phyloP scores from a whole-genome alignment of 176 grass and related monocot genomes.

The Cenchrus americanus region DNA sequence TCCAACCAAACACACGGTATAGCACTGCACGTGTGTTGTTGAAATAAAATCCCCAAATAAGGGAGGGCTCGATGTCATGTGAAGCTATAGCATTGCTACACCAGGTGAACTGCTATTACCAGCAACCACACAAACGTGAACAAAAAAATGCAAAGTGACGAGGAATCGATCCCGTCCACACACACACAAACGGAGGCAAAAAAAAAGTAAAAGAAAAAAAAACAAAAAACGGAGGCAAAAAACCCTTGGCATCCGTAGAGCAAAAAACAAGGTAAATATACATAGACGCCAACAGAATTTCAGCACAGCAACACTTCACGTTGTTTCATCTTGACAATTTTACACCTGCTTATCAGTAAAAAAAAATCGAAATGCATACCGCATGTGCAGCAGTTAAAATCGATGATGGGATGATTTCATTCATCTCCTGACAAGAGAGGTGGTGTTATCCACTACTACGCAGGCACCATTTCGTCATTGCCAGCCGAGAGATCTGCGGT shows the following conservation, averaged over 20 bases:
- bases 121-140: no score
- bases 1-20: no score
- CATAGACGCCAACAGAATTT: neutral
- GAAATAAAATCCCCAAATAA: no score
- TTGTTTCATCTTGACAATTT: neutral
- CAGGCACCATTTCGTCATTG: neutral
- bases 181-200: no score
- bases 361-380: neutral
- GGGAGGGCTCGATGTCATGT: no score
- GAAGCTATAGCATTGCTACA: no score
- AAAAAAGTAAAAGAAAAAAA: no score
- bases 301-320: conserved; percentile 4
- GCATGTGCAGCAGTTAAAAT: conserved; percentile 29
- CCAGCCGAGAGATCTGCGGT: conserved; percentile 65
- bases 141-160: no score
- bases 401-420: neutral
- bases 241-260: neutral
- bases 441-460: conserved; percentile 13
- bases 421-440: conserved; percentile 9
- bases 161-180: no score
- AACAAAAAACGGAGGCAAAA: no score
- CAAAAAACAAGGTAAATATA: conserved; percentile 18
- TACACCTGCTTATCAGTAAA: conserved; percentile 5
- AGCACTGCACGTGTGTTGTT: no score
- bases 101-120: no score